phyloP scores from a whole-genome alignment of 2,329 filamentous ascomycete genomes.

The Ascochyta fabae region DNA sequence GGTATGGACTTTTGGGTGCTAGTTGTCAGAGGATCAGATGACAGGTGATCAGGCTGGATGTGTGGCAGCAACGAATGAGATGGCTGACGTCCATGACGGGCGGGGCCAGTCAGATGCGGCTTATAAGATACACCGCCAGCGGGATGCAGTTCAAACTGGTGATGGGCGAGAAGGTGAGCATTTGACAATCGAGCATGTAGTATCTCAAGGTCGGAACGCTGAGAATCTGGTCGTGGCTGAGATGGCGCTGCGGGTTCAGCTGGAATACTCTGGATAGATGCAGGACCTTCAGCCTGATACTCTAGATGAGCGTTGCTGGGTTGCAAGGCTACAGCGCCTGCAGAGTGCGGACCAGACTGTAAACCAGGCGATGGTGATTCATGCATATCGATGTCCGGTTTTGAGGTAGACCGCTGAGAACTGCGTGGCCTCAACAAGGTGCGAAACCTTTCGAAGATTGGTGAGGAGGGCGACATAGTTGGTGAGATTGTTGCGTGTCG shows the following conservation, averaged over 20 bases:
- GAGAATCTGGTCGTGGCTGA: background rate
- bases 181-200: slow-evolving; percentile 16
- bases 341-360: background rate
- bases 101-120: background rate
- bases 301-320: background rate
- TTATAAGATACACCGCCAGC: slow-evolving; percentile 14
- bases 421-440: slow-evolving; percentile 8
- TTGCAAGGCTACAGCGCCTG: background rate
- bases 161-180: slow-evolving; percentile 13
- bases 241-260: background rate
- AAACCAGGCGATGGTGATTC: background rate
- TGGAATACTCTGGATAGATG: background rate
- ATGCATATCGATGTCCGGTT: background rate
- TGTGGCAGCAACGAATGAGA: slow-evolving; percentile 14
- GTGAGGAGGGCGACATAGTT: slow-evolving; percentile 8
- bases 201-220: slow-evolving; percentile 9
- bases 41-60: background rate
- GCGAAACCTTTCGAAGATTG: slow-evolving; percentile 8
- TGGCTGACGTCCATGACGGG: slow-evolving; percentile 9
- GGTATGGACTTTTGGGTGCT: background rate
- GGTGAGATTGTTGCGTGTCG: background rate
- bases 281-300: background rate
- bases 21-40: background rate
- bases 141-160: slow-evolving; percentile 15
- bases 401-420: background rate